Evolutionary conservation across 1,284 basidiomycete genomes (phyloP).

Genomic region (Fomitopsis palustris): DNA sequence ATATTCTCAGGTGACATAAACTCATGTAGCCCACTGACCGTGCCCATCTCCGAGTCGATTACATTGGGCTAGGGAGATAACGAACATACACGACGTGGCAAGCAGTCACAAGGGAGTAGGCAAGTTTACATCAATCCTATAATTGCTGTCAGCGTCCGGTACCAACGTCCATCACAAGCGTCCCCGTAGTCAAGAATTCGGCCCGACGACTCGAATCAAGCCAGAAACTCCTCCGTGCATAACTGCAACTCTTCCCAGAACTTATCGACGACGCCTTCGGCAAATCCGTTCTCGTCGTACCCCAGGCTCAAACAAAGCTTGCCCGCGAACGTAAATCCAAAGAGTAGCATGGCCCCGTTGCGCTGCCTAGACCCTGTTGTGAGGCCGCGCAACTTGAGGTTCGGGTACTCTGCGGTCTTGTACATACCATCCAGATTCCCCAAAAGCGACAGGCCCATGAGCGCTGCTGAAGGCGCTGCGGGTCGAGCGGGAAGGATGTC

Average conservation of each 20-base stretch:
- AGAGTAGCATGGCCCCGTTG: constrained; percentile 67
- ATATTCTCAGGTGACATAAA: no score
- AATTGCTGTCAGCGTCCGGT: not conserved
- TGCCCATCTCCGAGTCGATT: no score
- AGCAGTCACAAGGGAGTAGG: no score
- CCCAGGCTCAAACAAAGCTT: constrained; percentile 73
- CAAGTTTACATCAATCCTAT: no score
- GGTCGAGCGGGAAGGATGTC: constrained; percentile 23
- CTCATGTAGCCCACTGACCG: no score
- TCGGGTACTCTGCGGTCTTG: constrained; percentile 55
- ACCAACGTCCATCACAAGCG: not conserved
- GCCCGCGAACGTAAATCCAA: constrained; percentile 72
- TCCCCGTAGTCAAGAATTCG: not conserved
- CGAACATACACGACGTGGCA: no score
- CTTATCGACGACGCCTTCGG: constrained; percentile 48
- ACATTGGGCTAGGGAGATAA: no score
- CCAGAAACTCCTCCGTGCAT: constrained; percentile 49
- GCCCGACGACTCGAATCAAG: constrained; percentile 3
- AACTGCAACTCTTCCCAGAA: constrained; percentile 54
- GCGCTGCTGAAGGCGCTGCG: constrained; percentile 48
- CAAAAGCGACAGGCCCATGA: constrained; percentile 73
- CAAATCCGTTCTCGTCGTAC: constrained; percentile 72
- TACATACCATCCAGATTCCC: constrained; percentile 80
- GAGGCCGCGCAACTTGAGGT: constrained; percentile 58
- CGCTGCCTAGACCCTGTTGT: constrained; percentile 79